Base-by-base conservation (phyloP, 2,329 filamentous ascomycete genomes). In the Elsinoe batatas region DNA sequence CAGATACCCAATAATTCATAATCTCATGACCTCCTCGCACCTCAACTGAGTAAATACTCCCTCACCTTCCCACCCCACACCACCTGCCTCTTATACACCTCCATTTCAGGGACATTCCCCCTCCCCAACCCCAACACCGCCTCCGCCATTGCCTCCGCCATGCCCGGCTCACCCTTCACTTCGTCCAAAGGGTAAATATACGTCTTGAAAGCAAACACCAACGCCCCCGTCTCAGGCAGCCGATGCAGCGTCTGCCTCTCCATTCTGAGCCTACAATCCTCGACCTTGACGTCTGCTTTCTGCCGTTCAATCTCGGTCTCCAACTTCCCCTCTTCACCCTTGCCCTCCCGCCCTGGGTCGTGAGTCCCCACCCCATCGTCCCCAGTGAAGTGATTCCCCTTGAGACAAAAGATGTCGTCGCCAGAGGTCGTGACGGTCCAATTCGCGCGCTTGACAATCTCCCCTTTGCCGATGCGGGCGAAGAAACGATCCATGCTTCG, bases 401-500 rank as follows among this genome's bases (percentile, higher is more conserved):
- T 63, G 1, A 73, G 62, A 2, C 62, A 64, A 56, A 72, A 78
- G 15, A 78, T 63, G 1, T 64, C 59, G 0, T 64, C 62, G 20
- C 69, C 66, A 2, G 32, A n/a, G 0, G 73, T 76, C 2, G 69
- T 72, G 3, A 79, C 65, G 5, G 67, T 68, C 76, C 76, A 79
- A 64, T 85, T 85, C 1, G 69, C 68, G 5, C 82, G 68, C 63
- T 75, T 75, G 1, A 84, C 79, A 11, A 77, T 71, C 59, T 72
- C 76, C 0, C 80, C 81, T 0, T 74, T 70, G 10, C 78, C 74
- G 0, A 84, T 49, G 11, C 66, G 65, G 1, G 76, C 72, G 63
- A 84, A 84, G 67, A 80, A 84, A 1, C 78, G 69, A 63, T 85
- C 81, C 81, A 84, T 84, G 51, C 72, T 76, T 50, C 70, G 74